phyloP scores from a whole-genome alignment of 2,329 filamentous ascomycete species.

The Exutisphaerella laricina region DNA sequence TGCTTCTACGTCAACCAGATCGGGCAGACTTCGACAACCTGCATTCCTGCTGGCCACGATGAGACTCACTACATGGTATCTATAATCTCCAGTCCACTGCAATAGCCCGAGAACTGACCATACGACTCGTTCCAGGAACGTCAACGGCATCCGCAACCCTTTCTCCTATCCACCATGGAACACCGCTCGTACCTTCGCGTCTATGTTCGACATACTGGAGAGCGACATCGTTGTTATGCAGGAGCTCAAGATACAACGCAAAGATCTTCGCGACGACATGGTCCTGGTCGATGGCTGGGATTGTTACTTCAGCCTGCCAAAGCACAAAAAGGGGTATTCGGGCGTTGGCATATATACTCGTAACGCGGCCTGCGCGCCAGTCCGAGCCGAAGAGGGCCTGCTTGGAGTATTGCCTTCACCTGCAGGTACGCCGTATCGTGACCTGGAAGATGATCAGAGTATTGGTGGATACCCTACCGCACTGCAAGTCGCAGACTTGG shows the following conservation, averaged over 20 bases:
- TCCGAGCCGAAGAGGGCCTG: conserved; percentile 90
- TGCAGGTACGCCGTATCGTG: conserved; percentile 63
- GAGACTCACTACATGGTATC: conserved; percentile 36
- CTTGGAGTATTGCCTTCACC: conserved; percentile 73
- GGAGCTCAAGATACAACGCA: conserved; percentile 91
- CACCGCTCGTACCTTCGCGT: conserved; percentile 42
- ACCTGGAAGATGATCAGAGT: conserved; percentile 65
- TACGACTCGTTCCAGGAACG: too few relatives aligned
- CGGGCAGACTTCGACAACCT: not conserved
- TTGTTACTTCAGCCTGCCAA: conserved; percentile 88
- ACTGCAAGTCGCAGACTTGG: conserved; percentile 58
- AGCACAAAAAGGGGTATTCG: conserved; percentile 93
- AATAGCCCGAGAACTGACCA: too few relatives aligned
- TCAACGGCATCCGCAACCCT: conserved; percentile 52
- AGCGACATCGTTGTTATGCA: conserved; percentile 94
- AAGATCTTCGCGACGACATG: conserved; percentile 92
- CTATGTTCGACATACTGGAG: conserved; percentile 91
- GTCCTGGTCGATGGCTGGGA: conserved; percentile 93
- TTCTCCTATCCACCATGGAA: conserved; percentile 51
- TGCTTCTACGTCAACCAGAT: not conserved
- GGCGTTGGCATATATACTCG: conserved; percentile 93
- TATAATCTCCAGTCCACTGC: too few relatives aligned
- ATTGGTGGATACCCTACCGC: conserved; percentile 83
- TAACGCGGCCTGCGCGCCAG: conserved; percentile 76
- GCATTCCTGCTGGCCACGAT: conserved; percentile 24